Evolutionary conservation across 2,329 filamentous ascomycete species (phyloP), one percentile per base, ranked within the genome.

Genomic region (Fusarium concolor): DNA sequence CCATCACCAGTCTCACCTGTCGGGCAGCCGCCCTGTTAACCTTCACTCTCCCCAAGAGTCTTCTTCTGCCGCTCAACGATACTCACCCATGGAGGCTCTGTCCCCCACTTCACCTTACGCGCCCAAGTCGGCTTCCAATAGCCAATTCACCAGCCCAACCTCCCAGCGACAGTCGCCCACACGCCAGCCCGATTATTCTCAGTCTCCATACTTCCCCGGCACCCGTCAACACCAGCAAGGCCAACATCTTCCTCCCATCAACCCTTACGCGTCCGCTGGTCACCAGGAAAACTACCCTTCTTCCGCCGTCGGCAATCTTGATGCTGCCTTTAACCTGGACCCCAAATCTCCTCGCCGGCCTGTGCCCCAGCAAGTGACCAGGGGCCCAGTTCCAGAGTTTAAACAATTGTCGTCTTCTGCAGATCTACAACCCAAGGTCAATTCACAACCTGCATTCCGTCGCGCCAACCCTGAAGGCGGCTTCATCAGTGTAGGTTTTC

Each of bases 401-500:
- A 90, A 89, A 75, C 94, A 92, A 78, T 85, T 96, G 72, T 86
- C 90, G 65, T 88, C 88, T 26, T 82, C 89, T 26, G 83, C 87
- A 54, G 94, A 98, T 62, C 81, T 99, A 73, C 88, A 90, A 65
- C 93, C 94, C 42, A 92, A 91, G 76, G 89, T 96, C 77, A 97
- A 95, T 79, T 76, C 88, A 20, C 96, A 99, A 77, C 96, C 96
- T 55, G 88, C 93, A 2, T 98, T 97, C 77, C 89, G 96, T 73
- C 89, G 96, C 80, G 96, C 96, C 56, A 96, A 97, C 74, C 96
- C 96, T 3, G 96, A 99, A 77, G 96, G 96, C 53, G 96, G 96
- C 47, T 99, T 99, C 77, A 97, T 99, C 78, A 98, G 96, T 79
- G 93, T 96, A 86, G 81, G 92, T 77, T 17, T 63, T 39, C 29